Percentiles rank a stretch among this genome's conserved stretches.
Conservation (phyloP, 2,329 filamentous ascomycete genomes). For the Coccinonectria pachysandricola region DNA sequence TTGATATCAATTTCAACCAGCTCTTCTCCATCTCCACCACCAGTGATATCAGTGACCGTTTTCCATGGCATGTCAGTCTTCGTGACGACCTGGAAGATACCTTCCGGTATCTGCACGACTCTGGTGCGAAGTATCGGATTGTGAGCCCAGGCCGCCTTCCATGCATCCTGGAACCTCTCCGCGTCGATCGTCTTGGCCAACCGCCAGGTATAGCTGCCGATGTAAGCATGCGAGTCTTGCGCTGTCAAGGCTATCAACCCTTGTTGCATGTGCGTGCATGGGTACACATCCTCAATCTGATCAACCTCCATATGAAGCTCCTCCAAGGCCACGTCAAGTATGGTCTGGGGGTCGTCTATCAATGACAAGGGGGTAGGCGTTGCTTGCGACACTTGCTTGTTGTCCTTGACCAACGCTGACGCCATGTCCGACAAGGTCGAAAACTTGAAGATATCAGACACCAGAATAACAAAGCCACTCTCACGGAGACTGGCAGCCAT, state of each 20-base stretch:
- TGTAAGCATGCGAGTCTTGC: constrained; percentile 1
- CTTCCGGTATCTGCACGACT: constrained; percentile 1
- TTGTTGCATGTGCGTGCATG: constrained; percentile 2
- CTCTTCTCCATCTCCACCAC: no score
- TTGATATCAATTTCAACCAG: constrained; percentile 1
- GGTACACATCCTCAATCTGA: constrained; percentile 1
- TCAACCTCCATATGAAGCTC: neutral
- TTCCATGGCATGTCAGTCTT: constrained; percentile 1
- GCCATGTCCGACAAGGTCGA: constrained; percentile 1
- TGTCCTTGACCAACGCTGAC: neutral
- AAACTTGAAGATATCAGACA: constrained; percentile 1
- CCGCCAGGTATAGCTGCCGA: constrained; percentile 1
- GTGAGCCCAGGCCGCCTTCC: no score
- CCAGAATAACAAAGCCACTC: constrained; percentile 1
- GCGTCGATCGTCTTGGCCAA: neutral
- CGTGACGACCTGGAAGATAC: constrained; percentile 1
- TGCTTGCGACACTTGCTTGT: neutral
- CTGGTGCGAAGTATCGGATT: no score
- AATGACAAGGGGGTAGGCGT: constrained; percentile 1
- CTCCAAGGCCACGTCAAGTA: neutral
- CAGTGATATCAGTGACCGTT: neutral
- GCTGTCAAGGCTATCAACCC: constrained; percentile 3
- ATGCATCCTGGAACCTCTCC: constrained; percentile 1
- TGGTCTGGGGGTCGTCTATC: constrained; percentile 1
- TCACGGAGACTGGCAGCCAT: constrained; percentile 1